Evolutionary conservation across 2,329 filamentous ascomycete species (phyloP), one percentile per base, ranked within the genome.

Genomic region (Myriosclerotinia curreyana): DNA sequence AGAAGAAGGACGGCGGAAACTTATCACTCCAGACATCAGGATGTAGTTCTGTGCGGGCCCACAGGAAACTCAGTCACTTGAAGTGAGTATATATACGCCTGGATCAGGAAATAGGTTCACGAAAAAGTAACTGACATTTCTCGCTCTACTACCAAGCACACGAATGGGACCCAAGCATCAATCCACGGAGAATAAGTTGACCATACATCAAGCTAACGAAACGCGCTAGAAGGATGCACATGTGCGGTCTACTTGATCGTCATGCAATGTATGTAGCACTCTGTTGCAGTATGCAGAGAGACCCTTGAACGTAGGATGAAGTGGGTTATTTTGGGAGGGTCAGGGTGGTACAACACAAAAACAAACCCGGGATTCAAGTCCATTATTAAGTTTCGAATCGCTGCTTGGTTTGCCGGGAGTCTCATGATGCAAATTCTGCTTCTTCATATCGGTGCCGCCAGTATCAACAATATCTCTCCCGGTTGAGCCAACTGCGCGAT

Each of bases 191-290:
- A 58, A 46, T 34, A 56, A 56, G 11, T 17, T 46, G 40, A 40
- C 40, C 22, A 58, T 58, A 34, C 40, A n/a, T 44, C 40, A 46
- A n/a, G 28, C 53, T 55, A 55, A 55, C n/a, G 15, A 42, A 55
- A 5, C 1, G 53, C 38, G 17, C 8, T 55, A 20, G 8, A 42
- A 55, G 14, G 17, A 55, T 55, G 22, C 38, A 28, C 20, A 58
- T 58, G 20, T 58, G 44, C 38, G 25, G 25, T 25, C 38, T 42
- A 42, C 54, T 20, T 34, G 20, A 34, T 56, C 17, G 28, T 14
- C n/a, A 48, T 48, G 31, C 28, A 48, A 28, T 58, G 42, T 42
- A 58, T 34, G 55, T 22, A 48, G 55, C n/a, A 17, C 28, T 17
- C 40, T 20, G 7, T 46, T 28, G 52, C 52, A 17, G 25, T 20